Evolutionary conservation across 768 basidiomycete genomes (phyloP).

Genomic region (Calocybe gangraenosa): DNA sequence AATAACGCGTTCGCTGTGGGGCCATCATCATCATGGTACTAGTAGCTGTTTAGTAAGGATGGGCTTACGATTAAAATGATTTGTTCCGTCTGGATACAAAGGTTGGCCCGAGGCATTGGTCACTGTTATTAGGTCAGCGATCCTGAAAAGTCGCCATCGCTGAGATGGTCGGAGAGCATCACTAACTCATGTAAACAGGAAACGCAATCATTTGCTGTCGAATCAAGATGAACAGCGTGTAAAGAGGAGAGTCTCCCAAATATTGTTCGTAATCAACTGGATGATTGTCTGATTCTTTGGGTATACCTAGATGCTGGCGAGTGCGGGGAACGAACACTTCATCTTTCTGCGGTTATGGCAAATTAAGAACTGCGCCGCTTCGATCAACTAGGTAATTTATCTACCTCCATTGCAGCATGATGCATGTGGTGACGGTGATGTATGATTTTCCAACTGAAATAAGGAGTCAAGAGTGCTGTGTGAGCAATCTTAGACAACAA

Average conservation of each 20-base stretch:
- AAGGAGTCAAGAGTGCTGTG: constrained; percentile 46
- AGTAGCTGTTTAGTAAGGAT: background rate
- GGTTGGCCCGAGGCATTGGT: constrained; percentile 62
- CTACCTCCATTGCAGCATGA: constrained; percentile 40
- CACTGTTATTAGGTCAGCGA: constrained; percentile 48
- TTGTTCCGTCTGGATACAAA: constrained; percentile 55
- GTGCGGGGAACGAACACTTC: constrained; percentile 62
- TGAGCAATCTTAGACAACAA: constrained; percentile 32
- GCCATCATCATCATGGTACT: constrained; percentile 20
- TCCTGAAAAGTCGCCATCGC: constrained; percentile 10
- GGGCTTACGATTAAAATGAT: constrained; percentile 58
- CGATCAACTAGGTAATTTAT: too few relatives aligned
- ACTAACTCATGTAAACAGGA: constrained; percentile 57
- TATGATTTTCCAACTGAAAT: constrained; percentile 51
- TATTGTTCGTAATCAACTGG: constrained; percentile 50
- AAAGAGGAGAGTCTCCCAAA: constrained; percentile 57
- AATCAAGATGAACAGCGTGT: constrained; percentile 50
- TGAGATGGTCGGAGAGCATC: constrained; percentile 46
- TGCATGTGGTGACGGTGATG: constrained; percentile 50
- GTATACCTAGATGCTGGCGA: constrained; percentile 43
- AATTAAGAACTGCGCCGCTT: too few relatives aligned
- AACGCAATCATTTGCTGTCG: constrained; percentile 56
- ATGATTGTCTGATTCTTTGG: constrained; percentile 34
- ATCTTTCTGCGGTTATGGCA: constrained; percentile 28
- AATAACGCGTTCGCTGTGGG: constrained; percentile 32